Conservation (phyloP, 2,329 filamentous ascomycete species). For the Neopestalotiopsis clavispora region DNA sequence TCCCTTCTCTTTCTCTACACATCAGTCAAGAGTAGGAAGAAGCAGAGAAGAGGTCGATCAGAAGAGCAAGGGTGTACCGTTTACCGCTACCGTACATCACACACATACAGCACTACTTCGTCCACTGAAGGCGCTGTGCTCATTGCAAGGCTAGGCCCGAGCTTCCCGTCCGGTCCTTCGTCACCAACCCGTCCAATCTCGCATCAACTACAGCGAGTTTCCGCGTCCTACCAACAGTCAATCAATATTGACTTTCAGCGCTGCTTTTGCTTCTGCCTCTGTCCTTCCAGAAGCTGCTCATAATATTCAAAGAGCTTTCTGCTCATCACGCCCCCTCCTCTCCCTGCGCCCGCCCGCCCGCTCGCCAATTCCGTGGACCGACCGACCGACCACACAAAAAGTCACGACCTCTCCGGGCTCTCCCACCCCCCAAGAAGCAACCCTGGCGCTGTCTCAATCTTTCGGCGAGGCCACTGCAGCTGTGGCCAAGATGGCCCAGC, state of each 20-base stretch:
- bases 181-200: constrained; percentile 7
- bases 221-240: no score
- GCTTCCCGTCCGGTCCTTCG: constrained; percentile 5
- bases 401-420: not conserved
- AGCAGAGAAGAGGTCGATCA: no score
- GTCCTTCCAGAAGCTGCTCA: no score
- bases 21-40: no score
- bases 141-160: not conserved
- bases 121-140: not conserved
- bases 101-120: not conserved
- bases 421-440: constrained; percentile 46
- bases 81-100: not conserved
- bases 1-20: no score
- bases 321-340: no score
- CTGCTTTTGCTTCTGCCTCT: no score
- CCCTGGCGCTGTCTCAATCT: constrained; percentile 65
- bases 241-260: no score
- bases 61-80: no score
- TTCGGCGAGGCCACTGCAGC: constrained; percentile 69
- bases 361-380: not conserved
- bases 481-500: constrained; percentile 74
- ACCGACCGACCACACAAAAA: no score
- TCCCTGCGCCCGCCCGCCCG: not conserved
- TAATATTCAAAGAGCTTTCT: no score
- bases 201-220: not conserved